Conservation (phyloP, 768 basidiomycete genomes). For the Leccinum sublutescens region DNA sequence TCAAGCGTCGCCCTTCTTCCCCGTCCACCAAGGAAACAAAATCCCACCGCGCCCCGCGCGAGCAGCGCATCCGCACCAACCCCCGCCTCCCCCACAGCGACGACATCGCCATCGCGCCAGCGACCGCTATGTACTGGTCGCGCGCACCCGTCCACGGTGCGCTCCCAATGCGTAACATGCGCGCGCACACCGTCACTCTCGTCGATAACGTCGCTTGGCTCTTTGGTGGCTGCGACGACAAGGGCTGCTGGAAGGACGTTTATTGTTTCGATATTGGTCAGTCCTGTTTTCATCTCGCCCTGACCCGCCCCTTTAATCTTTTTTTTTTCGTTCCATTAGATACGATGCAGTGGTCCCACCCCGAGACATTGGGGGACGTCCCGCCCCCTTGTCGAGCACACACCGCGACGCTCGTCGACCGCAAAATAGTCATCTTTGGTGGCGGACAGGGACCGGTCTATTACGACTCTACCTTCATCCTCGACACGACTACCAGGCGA, state of each 20-base stretch:
- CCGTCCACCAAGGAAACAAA: constrained; percentile 30
- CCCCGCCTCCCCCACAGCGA: constrained; percentile 64
- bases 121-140: constrained; percentile 85
- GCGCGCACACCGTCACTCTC: constrained; percentile 82
- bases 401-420: constrained; percentile 79
- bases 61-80: constrained; percentile 41
- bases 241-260: constrained; percentile 69
- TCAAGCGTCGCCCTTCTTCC: constrained; percentile 28
- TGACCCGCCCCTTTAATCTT: not conserved
- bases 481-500: constrained; percentile 72
- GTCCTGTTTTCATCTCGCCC: constrained; percentile 1
- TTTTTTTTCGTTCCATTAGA: constrained; percentile 40
- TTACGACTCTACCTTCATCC: constrained; percentile 78
- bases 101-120: constrained; percentile 58
- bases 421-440: constrained; percentile 79
- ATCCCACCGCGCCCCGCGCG: constrained; percentile 9
- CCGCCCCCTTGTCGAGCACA: constrained; percentile 87
- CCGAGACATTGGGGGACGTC: constrained; percentile 71
- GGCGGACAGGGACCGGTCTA: constrained; percentile 83
- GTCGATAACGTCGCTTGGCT: constrained; percentile 84
- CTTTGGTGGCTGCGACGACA: constrained; percentile 87
- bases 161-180: constrained; percentile 64
- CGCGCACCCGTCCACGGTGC: constrained; percentile 74
- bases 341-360: constrained; percentile 86
- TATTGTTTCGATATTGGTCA: constrained; percentile 84